Conservation (phyloP, 1,139 yeast genomes). For the Protomyces inundatus region DNA sequence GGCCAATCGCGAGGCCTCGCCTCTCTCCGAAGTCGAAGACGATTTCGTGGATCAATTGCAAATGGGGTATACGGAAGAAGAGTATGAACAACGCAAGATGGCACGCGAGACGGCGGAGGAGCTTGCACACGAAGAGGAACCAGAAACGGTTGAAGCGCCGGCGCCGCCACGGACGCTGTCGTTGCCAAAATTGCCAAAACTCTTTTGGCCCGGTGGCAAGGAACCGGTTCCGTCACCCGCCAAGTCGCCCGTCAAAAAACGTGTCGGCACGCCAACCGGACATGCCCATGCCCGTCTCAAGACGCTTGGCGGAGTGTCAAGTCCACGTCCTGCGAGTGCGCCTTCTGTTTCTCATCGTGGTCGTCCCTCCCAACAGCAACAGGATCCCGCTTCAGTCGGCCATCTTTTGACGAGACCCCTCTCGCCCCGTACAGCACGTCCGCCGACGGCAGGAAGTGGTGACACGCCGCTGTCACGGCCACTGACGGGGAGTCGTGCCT, state of each 20-base stretch:
- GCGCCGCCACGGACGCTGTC: neutral
- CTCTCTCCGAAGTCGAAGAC: constrained; percentile 18
- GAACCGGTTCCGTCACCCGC: neutral
- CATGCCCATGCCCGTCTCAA: neutral
- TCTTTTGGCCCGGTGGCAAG: neutral
- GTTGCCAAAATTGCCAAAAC: neutral
- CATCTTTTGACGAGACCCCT: neutral
- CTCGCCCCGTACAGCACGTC: neutral
- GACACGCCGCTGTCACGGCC: neutral
- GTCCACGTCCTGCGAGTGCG: neutral
- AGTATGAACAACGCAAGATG: neutral
- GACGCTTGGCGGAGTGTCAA: neutral
- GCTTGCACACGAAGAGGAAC: neutral
- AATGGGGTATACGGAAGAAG: neutral
- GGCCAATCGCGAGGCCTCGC: constrained; percentile 24
- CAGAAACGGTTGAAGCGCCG: neutral
- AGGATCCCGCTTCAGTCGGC: neutral
- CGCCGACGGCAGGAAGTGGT: neutral
- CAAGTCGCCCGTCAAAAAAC: no score
- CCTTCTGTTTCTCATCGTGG: neutral
- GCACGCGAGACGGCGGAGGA: neutral
- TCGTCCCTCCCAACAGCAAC: neutral
- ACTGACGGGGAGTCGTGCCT: neutral
- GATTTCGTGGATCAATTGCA: neutral
- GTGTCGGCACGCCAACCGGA: neutral